Conservation (phyloP, 345 rosid species). For the Salix suchowensis region DNA sequence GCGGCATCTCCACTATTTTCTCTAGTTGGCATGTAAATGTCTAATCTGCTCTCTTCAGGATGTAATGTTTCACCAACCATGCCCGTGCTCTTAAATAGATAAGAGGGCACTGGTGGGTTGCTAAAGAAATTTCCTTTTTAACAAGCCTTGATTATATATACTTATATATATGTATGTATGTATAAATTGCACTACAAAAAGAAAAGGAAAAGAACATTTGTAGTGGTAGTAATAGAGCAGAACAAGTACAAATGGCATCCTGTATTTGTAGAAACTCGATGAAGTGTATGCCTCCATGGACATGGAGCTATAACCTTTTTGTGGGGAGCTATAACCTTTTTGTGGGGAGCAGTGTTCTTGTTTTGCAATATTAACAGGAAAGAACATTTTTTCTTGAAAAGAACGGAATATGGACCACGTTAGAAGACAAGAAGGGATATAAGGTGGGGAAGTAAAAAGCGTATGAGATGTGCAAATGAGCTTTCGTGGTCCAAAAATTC, state of each 20-base stretch:
- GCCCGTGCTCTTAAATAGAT: background rate
- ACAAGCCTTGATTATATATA: background rate
- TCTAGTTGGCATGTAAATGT: background rate
- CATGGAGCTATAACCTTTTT: background rate
- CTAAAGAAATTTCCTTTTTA: background rate
- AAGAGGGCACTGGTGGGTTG: background rate
- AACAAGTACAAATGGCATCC: background rate
- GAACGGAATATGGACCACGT: background rate
- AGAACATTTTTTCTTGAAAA: background rate
- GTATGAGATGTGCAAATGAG: background rate
- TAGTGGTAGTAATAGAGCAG: background rate
- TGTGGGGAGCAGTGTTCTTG: background rate
- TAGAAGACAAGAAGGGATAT: background rate
- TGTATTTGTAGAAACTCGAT: too few species aligned
- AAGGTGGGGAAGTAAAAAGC: background rate
- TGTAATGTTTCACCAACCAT: constrained; percentile 6
- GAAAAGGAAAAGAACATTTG: background rate
- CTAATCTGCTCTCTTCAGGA: background rate
- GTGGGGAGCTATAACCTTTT: background rate
- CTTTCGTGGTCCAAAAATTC: background rate
- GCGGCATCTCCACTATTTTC: background rate
- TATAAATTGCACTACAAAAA: too few species aligned
- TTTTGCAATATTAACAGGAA: background rate
- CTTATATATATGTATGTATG: too few species aligned
- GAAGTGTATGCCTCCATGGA: background rate